Evolutionary conservation across 176 grass and related monocot genomes (phyloP).

Genomic region (Cocos nucifera): DNA sequence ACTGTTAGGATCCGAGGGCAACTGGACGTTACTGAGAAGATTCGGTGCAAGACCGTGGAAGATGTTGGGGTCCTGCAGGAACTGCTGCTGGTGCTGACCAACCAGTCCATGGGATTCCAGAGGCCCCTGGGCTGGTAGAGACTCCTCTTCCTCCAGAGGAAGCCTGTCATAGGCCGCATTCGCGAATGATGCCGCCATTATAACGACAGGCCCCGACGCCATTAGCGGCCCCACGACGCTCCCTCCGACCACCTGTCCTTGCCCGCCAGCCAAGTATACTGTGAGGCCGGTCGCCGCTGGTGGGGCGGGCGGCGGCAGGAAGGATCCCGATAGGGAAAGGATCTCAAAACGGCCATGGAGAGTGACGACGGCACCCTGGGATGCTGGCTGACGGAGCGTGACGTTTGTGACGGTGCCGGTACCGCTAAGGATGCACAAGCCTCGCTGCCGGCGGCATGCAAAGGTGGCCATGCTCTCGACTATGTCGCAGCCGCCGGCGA

Average conservation of each 20-base stretch:
- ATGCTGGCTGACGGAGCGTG: neutral
- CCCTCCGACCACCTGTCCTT: conserved; percentile 3
- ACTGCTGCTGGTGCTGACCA: neutral
- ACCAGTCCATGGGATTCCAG: neutral
- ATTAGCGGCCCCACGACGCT: neutral
- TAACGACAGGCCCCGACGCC: neutral
- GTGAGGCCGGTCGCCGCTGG: neutral
- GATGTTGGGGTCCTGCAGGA: neutral
- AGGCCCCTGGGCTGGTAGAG: neutral
- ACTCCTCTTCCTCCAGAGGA: conserved; percentile 6
- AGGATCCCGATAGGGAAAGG: conserved; percentile 1
- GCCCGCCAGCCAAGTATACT: neutral
- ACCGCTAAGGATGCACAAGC: conserved; percentile 3
- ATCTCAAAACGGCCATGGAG: conserved; percentile 2
- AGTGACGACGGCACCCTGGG: neutral
- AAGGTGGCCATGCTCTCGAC: conserved; percentile 4
- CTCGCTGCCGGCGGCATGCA: conserved; percentile 1
- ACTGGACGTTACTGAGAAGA: neutral
- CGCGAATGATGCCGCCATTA: conserved; percentile 6
- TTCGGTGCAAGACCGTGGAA: neutral
- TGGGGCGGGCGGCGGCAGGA: conserved; percentile 3
- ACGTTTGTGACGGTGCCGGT: conserved; percentile 2
- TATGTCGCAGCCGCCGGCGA: conserved; percentile 5
- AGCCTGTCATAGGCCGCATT: conserved; percentile 1
- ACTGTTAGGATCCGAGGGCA: neutral